Conservation (phyloP, 805 yeast species). For the Hanseniaspora jakobsenii region DNA sequence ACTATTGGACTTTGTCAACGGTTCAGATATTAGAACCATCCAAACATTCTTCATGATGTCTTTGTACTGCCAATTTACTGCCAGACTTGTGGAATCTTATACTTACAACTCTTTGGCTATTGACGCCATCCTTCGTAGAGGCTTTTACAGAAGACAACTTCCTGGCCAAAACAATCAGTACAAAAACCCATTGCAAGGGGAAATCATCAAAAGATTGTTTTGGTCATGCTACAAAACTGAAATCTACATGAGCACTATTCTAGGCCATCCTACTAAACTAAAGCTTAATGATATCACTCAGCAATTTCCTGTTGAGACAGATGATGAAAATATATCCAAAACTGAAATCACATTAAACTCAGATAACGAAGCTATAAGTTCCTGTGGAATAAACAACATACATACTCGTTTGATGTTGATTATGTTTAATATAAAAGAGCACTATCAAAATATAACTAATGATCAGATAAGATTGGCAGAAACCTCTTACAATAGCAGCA, state of each 20-base stretch:
- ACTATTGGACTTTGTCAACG: conserved; percentile 69
- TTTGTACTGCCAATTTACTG: conserved; percentile 76
- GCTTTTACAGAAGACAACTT: conserved; percentile 61
- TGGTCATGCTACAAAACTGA: conserved; percentile 90
- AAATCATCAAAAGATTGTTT: conserved; percentile 71
- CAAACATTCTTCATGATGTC: conserved; percentile 81
- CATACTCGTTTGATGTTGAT: conserved; percentile 67
- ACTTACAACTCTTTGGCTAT: conserved; percentile 82
- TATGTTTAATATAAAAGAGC: conserved; percentile 53
- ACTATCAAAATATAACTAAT: conserved; percentile 48
- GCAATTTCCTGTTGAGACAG: conserved; percentile 70
- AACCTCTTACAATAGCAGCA: too few relatives aligned
- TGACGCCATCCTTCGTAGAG: conserved; percentile 70
- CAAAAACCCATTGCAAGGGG: conserved; percentile 64
- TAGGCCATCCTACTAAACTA: conserved; percentile 73
- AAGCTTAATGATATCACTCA: conserved; percentile 76
- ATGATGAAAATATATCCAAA: conserved; percentile 73
- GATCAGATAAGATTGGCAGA: conserved; percentile 12
- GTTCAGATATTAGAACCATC: conserved; percentile 65
- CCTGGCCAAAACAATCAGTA: conserved; percentile 30
- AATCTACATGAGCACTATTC: conserved; percentile 71
- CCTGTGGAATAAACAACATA: conserved; percentile 70
- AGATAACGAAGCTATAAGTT: conserved; percentile 43
- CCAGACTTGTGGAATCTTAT: conserved; percentile 74
- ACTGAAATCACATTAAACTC: conserved; percentile 40